Conservation (phyloP, 768 basidiomycete genomes). For the Lepiota brunneoincarnata region DNA sequence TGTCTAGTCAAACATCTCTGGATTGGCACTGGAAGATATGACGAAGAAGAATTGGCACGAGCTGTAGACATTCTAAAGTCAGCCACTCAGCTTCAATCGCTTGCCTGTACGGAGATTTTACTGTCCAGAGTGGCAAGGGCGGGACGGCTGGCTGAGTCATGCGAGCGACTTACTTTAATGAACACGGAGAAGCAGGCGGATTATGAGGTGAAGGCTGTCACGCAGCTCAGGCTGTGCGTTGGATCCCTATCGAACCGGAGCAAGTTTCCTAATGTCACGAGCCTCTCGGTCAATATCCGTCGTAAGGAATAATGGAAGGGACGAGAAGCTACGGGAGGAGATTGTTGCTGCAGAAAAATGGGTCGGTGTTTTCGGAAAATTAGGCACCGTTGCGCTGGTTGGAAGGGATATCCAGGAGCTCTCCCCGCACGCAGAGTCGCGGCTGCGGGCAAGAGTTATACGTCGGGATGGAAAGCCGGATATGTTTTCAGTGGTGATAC, state of each 20-base stretch:
- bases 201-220: neutral
- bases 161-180: slow-evolving; percentile 6
- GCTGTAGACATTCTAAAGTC: slow-evolving; percentile 3
- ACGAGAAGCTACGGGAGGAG: slow-evolving; percentile 2
- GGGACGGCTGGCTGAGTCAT: neutral
- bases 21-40: slow-evolving; percentile 18
- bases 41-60: slow-evolving; percentile 5
- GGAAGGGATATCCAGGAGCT: neutral
- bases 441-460: neutral
- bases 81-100: neutral
- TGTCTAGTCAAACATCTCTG: slow-evolving; percentile 29
- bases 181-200: neutral
- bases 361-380: neutral
- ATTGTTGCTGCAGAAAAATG: slow-evolving; percentile 8
- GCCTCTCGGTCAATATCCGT: slow-evolving; percentile 6
- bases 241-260: slow-evolving; percentile 2
- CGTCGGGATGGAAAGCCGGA: slow-evolving; percentile 1
- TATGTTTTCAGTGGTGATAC: slow-evolving; percentile 15
- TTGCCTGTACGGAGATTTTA: slow-evolving; percentile 7
- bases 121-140: neutral
- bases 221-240: slow-evolving; percentile 3
- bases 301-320: slow-evolving; percentile 1
- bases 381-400: neutral
- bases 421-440: neutral
- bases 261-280: slow-evolving; percentile 7